A percentile compares a stretch with the other conserved stretches of the same genome.
Evolutionary conservation across 2,329 filamentous ascomycete genomes (phyloP).

Genomic region (Colletotrichum horii): DNA sequence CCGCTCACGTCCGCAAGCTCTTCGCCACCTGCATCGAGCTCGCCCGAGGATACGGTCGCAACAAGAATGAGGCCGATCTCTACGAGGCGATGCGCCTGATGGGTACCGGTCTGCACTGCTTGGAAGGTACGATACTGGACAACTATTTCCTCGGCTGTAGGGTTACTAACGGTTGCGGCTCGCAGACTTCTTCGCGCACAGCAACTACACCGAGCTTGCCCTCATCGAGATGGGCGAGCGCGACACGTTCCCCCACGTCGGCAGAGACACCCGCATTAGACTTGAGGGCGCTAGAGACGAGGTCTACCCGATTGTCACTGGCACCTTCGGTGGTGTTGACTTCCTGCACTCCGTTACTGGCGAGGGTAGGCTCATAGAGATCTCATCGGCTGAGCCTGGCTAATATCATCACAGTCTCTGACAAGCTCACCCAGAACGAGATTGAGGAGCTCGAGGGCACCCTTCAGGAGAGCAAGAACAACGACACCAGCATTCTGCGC

Average conservation of each 20-base stretch:
- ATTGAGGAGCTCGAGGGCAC: conserved; percentile 88
- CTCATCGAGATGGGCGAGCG: conserved; percentile 85
- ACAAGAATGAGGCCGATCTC: conserved; percentile 75
- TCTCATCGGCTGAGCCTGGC: not conserved
- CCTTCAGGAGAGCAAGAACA: conserved; percentile 67
- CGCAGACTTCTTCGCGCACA: conserved; percentile 86
- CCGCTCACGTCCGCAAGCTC: conserved; percentile 75
- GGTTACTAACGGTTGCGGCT: not conserved
- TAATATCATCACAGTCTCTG: conserved; percentile 64
- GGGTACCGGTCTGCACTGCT: conserved; percentile 87
- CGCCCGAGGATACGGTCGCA: conserved; percentile 74
- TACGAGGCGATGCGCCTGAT: conserved; percentile 86
- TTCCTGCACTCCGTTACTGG: conserved; percentile 88
- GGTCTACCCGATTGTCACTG: conserved; percentile 86
- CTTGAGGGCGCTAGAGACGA: conserved; percentile 68
- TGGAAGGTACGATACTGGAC: conserved; percentile 65
- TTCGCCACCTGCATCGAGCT: conserved; percentile 78
- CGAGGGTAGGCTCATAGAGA: conserved; percentile 58
- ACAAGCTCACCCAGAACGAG: conserved; percentile 91
- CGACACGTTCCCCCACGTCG: conserved; percentile 87
- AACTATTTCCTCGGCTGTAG: not conserved
- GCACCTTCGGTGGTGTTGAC: conserved; percentile 93
- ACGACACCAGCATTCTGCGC: conserved; percentile 76
- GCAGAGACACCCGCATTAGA: conserved; percentile 72
- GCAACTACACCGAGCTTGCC: conserved; percentile 89